A percentile compares a stretch with the other conserved stretches of the same genome.
Conservation (phyloP, 805 yeast species). For the Yarrowia sp. region DNA sequence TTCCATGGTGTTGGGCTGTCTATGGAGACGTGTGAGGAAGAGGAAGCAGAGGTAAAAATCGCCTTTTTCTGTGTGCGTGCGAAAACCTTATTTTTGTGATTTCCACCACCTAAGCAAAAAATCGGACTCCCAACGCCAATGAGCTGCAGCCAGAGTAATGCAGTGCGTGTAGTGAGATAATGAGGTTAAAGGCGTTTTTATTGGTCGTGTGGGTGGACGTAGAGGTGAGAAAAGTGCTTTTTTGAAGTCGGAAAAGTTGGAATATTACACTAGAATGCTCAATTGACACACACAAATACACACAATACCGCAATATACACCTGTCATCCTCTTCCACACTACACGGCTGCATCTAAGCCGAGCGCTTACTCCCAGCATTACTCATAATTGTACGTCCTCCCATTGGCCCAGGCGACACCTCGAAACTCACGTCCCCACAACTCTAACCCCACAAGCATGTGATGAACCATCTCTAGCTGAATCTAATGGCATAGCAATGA, state of each 20-base stretch:
- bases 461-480: neutral
- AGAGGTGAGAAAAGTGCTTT: too few species aligned
- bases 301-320: too few species aligned
- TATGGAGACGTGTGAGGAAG: neutral
- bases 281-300: too few species aligned
- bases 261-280: too few species aligned
- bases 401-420: neutral
- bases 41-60: conserved; percentile 1
- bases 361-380: neutral
- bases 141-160: neutral
- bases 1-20: conserved; percentile 56
- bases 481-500: too few species aligned
- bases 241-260: too few species aligned
- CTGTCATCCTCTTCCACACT: too few species aligned
- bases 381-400: neutral
- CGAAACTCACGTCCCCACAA: conserved; percentile 1
- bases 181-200: too few species aligned
- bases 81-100: conserved; percentile 4
- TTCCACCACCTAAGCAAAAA: neutral
- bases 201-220: neutral
- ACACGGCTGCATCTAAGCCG: too few species aligned
- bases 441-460: conserved; percentile 22
- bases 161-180: neutral
- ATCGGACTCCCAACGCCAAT: neutral
- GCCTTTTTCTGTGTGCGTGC: neutral